Percentiles rank a stretch among this genome's conserved stretches.
phyloP scores from a whole-genome alignment of 225 moss, liverwort and hornwort species.

The Physcomitrium patens region DNA sequence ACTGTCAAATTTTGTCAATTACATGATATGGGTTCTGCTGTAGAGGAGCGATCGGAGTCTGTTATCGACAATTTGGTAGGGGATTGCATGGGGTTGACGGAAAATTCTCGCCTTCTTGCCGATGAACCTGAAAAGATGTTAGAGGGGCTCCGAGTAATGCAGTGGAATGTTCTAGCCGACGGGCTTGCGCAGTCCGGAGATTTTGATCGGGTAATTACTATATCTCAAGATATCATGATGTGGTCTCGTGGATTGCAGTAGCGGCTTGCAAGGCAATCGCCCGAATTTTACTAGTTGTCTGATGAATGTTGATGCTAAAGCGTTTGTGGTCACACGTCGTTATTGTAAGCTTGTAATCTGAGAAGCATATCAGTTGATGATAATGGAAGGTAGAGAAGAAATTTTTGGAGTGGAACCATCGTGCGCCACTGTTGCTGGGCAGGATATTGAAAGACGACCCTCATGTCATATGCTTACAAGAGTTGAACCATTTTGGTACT shows the following conservation, averaged over 20 bases:
- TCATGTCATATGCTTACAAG: constrained; percentile 70
- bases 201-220: constrained; percentile 46
- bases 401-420: constrained; percentile 56
- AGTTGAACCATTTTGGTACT: constrained; percentile 72
- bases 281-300: background rate
- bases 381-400: constrained; percentile 42
- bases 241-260: background rate
- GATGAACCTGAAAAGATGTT: constrained; percentile 9
- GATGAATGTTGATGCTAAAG: background rate
- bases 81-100: constrained; percentile 8
- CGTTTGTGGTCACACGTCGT: background rate
- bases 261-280: no score
- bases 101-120: constrained; percentile 1
- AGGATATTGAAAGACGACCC: constrained; percentile 52
- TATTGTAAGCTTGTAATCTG: background rate
- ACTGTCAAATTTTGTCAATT: no score
- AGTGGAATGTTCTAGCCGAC: constrained; percentile 80
- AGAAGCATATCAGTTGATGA: constrained; percentile 7
- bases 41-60: background rate
- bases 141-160: constrained; percentile 55
- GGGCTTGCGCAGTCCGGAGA: constrained; percentile 70
- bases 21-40: background rate
- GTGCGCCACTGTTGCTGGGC: constrained; percentile 57
- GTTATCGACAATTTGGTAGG: background rate
- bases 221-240: background rate